phyloP scores from a whole-genome alignment of 2,329 filamentous ascomycete species.

The Diatrype stigma region DNA sequence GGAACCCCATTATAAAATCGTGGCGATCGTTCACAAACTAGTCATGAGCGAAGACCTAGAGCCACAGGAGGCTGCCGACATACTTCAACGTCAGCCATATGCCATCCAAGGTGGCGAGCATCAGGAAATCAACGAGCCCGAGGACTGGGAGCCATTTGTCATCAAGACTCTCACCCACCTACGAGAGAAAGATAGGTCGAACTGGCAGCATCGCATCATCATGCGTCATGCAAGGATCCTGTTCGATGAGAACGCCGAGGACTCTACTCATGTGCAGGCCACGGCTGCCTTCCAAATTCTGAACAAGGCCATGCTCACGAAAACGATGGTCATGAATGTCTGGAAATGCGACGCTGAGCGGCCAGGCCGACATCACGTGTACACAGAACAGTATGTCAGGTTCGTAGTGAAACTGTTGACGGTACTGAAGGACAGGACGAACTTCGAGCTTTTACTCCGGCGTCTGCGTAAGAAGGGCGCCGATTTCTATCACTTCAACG shows the following conservation, averaged over 20 bases:
- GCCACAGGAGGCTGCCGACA: constrained; percentile 44
- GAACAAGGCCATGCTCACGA: constrained; percentile 71
- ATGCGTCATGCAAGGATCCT: constrained; percentile 62
- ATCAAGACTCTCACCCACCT: constrained; percentile 48
- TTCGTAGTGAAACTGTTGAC: constrained; percentile 76
- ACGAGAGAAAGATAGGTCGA: constrained; percentile 77
- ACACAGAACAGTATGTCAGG: constrained; percentile 79
- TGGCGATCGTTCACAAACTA: constrained; percentile 78
- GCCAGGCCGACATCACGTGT: constrained; percentile 84
- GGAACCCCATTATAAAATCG: constrained; percentile 89
- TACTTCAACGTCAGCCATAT: constrained; percentile 54
- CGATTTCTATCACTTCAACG: constrained; percentile 64
- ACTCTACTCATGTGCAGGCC: constrained; percentile 55
- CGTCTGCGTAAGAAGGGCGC: constrained; percentile 77
- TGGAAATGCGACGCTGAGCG: constrained; percentile 89
- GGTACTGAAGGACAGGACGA: constrained; percentile 68
- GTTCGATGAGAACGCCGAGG: constrained; percentile 42
- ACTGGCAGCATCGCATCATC: constrained; percentile 93
- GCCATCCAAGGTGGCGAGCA: constrained; percentile 45
- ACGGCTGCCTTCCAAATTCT: constrained; percentile 78
- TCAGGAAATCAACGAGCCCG: constrained; percentile 51
- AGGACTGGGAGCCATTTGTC: constrained; percentile 57
- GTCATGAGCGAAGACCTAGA: constrained; percentile 52
- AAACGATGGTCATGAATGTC: constrained; percentile 90
- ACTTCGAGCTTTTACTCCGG: constrained; percentile 73